Percentiles rank a stretch among this genome's conserved stretches.
Conservation (phyloP, 2,329 filamentous ascomycete species). For the Thermoascus crustaceus region DNA sequence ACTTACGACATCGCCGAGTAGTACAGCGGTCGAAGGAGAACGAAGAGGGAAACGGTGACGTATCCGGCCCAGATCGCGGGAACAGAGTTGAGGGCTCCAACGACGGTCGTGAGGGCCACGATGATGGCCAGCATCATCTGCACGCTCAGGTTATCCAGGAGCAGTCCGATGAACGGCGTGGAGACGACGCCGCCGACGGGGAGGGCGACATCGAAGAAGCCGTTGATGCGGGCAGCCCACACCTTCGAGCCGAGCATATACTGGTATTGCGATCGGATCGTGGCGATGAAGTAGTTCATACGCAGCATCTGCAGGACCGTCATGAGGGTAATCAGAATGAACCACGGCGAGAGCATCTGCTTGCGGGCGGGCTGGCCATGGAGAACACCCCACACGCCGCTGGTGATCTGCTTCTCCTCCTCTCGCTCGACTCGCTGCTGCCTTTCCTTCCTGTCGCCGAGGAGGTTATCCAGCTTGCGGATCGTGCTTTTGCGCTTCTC, state of each 20-base stretch:
- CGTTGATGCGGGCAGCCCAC: constrained; percentile 62
- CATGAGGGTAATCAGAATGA: constrained; percentile 70
- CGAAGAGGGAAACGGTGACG: constrained; percentile 71
- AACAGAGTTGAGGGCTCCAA: constrained; percentile 69
- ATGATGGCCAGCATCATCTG: constrained; percentile 61
- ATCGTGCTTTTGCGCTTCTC: constrained; percentile 54
- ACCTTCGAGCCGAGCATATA: constrained; percentile 58
- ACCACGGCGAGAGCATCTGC: constrained; percentile 77
- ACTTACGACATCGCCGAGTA: constrained; percentile 73
- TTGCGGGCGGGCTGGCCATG: constrained; percentile 60
- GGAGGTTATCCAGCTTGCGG: constrained; percentile 60
- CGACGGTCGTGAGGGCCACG: constrained; percentile 61
- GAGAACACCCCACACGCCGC: constrained; percentile 77
- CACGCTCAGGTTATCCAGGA: constrained; percentile 72
- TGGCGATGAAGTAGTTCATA: constrained; percentile 86
- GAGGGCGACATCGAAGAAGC: constrained; percentile 75
- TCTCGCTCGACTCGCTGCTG: constrained; percentile 54
- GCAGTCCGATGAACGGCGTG: constrained; percentile 73
- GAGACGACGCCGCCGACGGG: constrained; percentile 72
- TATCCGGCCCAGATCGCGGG: constrained; percentile 59
- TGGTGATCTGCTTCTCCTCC: constrained; percentile 60
- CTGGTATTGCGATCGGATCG: constrained; percentile 71
- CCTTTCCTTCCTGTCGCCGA: constrained; percentile 55
- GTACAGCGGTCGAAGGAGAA: constrained; percentile 79
- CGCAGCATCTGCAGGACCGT: constrained; percentile 65